Percentiles rank a stretch among this genome's conserved stretches.
These are phyloP conservation scores for Populus hybrid DNA, from an alignment of 441 rosid genomes.

Conservation along the genomic window DNA sequence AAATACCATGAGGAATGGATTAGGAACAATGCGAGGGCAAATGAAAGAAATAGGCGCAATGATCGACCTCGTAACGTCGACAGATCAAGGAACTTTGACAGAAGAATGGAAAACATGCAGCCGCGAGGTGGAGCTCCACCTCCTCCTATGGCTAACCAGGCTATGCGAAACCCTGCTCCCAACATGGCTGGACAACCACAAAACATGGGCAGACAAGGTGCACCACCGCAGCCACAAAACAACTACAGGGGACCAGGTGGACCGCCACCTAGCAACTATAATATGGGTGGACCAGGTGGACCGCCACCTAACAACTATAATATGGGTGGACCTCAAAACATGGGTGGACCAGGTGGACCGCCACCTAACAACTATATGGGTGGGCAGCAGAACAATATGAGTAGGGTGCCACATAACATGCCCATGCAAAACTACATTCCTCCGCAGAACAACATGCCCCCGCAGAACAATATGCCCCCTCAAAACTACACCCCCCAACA, in stretches of 20 bases:
- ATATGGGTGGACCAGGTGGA: constrained; percentile 13
- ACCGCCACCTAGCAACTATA: background rate
- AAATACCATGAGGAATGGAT: constrained; percentile 96
- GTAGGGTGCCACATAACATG: constrained; percentile 15
- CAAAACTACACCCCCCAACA: constrained; percentile 20
- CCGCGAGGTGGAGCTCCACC: constrained; percentile 26
- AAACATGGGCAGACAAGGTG: constrained; percentile 3
- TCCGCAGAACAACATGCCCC: constrained; percentile 10
- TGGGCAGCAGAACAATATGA: constrained; percentile 16
- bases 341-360: constrained; percentile 3
- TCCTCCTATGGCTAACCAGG: constrained; percentile 27
- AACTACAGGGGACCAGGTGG: constrained; percentile 11
- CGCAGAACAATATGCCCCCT: background rate
- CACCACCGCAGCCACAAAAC: background rate
- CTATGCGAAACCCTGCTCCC: constrained; percentile 24
- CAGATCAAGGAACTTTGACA: constrained; percentile 73
- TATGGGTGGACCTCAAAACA: background rate
- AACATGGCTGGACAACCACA: constrained; percentile 28
- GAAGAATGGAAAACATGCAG: constrained; percentile 81
- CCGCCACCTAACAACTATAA: constrained; percentile 9
- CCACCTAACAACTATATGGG: constrained; percentile 11
- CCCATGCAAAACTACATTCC: constrained; percentile 17
- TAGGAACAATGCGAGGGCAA: constrained; percentile 81
- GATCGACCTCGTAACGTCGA: constrained; percentile 77
- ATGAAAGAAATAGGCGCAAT: constrained; percentile 77